Conservation (phyloP, 352 stramenopile genomes). For the Thraustochytrium sp. region DNA sequence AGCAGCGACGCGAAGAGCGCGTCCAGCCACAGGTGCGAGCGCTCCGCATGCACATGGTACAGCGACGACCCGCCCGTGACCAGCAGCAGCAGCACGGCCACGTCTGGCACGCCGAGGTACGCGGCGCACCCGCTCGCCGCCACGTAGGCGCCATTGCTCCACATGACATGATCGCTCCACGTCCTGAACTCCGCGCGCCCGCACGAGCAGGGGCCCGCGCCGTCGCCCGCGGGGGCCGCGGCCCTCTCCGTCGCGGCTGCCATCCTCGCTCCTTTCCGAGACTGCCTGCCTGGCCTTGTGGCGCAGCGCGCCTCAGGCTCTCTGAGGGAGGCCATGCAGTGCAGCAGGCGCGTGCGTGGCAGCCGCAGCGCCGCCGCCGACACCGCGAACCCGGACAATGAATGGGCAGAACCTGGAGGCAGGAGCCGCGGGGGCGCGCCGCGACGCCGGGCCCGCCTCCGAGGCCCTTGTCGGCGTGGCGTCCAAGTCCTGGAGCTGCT, state of each 20-base stretch:
- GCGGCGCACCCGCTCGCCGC: not conserved
- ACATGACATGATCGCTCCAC: not conserved
- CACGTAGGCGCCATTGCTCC: not conserved
- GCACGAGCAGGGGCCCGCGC: not conserved
- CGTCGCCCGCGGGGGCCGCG: not conserved
- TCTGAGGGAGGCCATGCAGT: no score
- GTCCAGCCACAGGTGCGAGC: not conserved
- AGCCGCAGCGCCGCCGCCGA: no score
- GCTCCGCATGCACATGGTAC: not conserved
- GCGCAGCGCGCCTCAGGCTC: not conserved
- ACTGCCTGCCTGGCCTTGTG: not conserved
- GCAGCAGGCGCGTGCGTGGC: no score
- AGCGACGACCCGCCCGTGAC: not conserved
- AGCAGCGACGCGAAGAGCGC: not conserved
- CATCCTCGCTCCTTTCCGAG: not conserved
- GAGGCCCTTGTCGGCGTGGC: no score
- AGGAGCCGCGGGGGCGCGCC: no score
- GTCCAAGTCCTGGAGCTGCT: no score
- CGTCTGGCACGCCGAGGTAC: not conserved
- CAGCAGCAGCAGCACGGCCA: not conserved
- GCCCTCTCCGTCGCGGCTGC: not conserved
- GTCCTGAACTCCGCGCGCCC: not conserved
- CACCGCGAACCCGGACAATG: no score
- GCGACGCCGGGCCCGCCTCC: no score
- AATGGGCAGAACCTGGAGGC: no score